phyloP scores from a whole-genome alignment of 352 stramenopile genomes.

The Lagenidium sp. region DNA sequence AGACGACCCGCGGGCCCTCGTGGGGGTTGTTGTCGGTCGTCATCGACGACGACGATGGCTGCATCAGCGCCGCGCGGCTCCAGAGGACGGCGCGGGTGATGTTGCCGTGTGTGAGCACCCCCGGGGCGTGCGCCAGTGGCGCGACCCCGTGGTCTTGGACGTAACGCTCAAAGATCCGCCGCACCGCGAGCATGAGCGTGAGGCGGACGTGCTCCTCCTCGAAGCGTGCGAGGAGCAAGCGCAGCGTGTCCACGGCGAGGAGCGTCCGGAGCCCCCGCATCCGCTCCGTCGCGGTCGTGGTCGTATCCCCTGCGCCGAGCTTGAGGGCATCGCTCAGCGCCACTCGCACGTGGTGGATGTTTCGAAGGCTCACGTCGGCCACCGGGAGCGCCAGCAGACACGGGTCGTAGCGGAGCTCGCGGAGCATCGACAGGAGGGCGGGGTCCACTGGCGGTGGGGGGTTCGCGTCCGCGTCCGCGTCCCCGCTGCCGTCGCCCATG shows the following conservation, averaged over 20 bases:
- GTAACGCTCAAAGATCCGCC: conserved; percentile 12
- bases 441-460: conserved; percentile 3
- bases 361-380: conserved; percentile 15
- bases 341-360: conserved; percentile 21
- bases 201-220: conserved; percentile 15
- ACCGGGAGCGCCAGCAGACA: conserved; percentile 19
- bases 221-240: conserved; percentile 22
- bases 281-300: not conserved
- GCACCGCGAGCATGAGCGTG: conserved; percentile 15
- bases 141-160: conserved; percentile 7
- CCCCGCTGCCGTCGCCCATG: too few species aligned
- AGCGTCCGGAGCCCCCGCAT: conserved; percentile 25
- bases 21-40: not conserved
- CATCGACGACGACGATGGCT: not conserved
- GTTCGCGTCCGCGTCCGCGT: not conserved
- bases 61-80: conserved; percentile 15
- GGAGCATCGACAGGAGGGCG: conserved; percentile 23
- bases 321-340: conserved; percentile 8
- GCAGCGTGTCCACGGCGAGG: conserved; percentile 33
- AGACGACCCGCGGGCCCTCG: not conserved
- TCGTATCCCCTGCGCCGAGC: not conserved
- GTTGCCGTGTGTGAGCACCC: conserved; percentile 28
- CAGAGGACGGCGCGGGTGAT: conserved; percentile 25
- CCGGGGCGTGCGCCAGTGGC: conserved; percentile 3
- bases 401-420: conserved; percentile 18